Evolutionary conservation across 345 rosid genomes (phyloP).

Genomic region (Linum lewisii): DNA sequence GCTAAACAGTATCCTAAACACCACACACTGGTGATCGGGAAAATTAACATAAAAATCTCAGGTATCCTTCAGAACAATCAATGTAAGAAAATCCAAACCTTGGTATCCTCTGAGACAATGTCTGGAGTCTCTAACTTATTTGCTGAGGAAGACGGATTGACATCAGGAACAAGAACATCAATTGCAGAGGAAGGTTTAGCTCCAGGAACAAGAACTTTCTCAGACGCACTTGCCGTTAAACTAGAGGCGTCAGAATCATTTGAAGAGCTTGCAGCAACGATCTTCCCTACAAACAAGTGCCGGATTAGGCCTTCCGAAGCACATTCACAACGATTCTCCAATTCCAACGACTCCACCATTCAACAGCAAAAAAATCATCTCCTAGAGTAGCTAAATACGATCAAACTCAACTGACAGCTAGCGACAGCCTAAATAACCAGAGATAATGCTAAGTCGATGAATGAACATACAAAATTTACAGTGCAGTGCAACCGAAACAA

Average conservation of each 20-base stretch:
- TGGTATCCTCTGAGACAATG: constrained; percentile 31
- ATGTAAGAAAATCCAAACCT: constrained; percentile 29
- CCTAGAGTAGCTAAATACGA: not conserved
- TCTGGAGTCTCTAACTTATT: constrained; percentile 37
- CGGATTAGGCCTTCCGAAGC: constrained; percentile 15
- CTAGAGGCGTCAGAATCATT: constrained; percentile 55
- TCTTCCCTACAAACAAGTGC: constrained; percentile 61
- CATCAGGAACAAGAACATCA: constrained; percentile 7
- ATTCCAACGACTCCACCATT: not conserved
- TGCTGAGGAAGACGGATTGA: constrained; percentile 33
- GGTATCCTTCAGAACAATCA: not conserved
- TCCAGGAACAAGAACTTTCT: constrained; percentile 56
- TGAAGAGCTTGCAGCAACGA: constrained; percentile 50
- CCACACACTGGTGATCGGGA: no score
- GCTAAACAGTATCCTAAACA: no score
- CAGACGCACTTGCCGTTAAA: constrained; percentile 41
- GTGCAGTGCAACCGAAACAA: not conserved
- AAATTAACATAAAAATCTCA: no score
- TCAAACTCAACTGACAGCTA: no score
- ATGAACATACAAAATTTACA: not conserved
- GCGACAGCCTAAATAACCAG: no score
- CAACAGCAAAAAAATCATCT: not conserved
- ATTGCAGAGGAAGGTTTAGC: constrained; percentile 12
- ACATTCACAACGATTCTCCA: not conserved
- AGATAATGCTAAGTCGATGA: no score